Evolutionary conservation across 2,329 filamentous ascomycete species (phyloP), one percentile per base, ranked within the genome.

Genomic region (Talaromyces verruculosus): DNA sequence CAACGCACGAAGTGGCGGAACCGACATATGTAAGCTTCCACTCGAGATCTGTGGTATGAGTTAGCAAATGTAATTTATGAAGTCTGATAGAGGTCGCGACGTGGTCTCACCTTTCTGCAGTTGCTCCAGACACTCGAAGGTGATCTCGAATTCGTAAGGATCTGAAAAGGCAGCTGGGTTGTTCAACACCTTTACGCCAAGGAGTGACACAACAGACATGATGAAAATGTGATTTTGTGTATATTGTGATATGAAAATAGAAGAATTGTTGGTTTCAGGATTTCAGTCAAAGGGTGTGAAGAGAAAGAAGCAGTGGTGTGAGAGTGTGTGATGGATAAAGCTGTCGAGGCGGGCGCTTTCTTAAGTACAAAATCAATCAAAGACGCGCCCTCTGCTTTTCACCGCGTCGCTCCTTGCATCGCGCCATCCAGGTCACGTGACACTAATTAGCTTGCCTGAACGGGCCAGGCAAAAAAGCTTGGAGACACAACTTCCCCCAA

Each of bases 11-110:
- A 65, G 94, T 98, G 69, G 96, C 95, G 72, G 95, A 99, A 75
- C 95, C 96, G 76, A 99, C 95, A 74, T 99, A 99, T 78, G 93
- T 99, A 74, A 99, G 85, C 82, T 99, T 99, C 95, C 95, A 99
- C 82, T 99, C 95, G 68, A 99, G 89, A 82, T 99, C 95, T 96
- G 74, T 39, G 43, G 51, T 53, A 19, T 6, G 10, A 15, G 28
- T 60, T 61, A 60, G 53, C 22, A 76, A 70, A 19, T 51, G 2
- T 5, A 4, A 43, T n/a, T 55, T 17, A n/a, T 22, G 33, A 22
- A 37, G 15, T 22, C 17, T 43, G 25, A 22, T 22, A 11, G 15
- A 64, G 5, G 30, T 39, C 13, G 22, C 25, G 3, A 28, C 19
- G 25, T 22, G 17, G 7, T 17, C 69, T 62, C 79, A 93, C 93